A percentile compares a stretch with the other conserved stretches of the same genome.
Evolutionary conservation across 2,329 filamentous ascomycete species (phyloP).

Genomic region (Colletotrichum gloeosporioides): DNA sequence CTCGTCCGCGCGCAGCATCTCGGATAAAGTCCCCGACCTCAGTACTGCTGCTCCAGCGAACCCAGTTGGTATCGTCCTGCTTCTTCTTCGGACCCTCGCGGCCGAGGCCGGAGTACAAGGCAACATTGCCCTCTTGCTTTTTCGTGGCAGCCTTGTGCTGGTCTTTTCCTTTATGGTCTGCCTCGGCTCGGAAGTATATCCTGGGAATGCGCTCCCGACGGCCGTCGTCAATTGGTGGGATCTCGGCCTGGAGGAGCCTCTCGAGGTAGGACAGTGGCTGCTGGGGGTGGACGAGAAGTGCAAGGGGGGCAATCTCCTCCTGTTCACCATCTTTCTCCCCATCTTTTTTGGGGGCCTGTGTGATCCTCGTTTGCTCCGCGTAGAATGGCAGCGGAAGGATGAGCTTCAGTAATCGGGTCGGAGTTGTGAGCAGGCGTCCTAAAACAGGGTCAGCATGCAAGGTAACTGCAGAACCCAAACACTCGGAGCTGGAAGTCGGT

Average conservation of each 20-base stretch:
- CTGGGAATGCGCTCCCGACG: constrained; percentile 73
- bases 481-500: neutral
- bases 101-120: constrained; percentile 74
- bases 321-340: constrained; percentile 27
- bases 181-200: constrained; percentile 82
- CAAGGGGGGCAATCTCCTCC: constrained; percentile 75
- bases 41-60: constrained; percentile 86
- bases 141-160: constrained; percentile 25
- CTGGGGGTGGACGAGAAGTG: constrained; percentile 85
- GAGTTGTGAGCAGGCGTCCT: constrained; percentile 82
- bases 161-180: constrained; percentile 53
- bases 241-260: constrained; percentile 85
- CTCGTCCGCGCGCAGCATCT: constrained; percentile 82
- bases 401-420: constrained; percentile 80
- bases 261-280: constrained; percentile 92
- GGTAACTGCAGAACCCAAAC: no score
- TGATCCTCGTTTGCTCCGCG: constrained; percentile 9
- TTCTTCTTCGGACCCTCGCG: constrained; percentile 57
- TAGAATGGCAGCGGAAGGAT: constrained; percentile 71
- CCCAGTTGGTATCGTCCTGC: constrained; percentile 60
- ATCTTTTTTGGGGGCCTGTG: constrained; percentile 19
- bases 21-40: constrained; percentile 95
- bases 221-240: constrained; percentile 72
- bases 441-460: neutral
- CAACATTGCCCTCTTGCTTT: constrained; percentile 52